phyloP scores from a whole-genome alignment of 2,329 filamentous ascomycete species.

The Diplodia intermedia region DNA sequence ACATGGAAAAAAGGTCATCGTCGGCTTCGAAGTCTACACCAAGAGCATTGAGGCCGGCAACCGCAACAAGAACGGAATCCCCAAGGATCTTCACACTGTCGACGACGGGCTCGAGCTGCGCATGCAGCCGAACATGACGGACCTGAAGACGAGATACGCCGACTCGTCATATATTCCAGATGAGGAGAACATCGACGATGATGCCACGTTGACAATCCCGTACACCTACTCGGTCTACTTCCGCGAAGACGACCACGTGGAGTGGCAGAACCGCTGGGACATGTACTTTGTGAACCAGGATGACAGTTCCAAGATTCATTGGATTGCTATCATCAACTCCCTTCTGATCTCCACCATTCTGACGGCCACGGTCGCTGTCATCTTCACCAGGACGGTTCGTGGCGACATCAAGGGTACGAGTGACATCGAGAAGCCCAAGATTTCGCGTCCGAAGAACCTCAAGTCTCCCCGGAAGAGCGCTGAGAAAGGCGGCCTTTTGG shows the following conservation, averaged over 20 bases:
- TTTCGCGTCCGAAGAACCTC: slow-evolving; percentile 59
- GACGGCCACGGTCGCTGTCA: slow-evolving; percentile 80
- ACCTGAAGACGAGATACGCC: slow-evolving; percentile 57
- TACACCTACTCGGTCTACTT: slow-evolving; percentile 93
- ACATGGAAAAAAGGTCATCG: slow-evolving; percentile 77
- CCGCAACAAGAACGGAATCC: slow-evolving; percentile 70
- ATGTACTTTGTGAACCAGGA: slow-evolving; percentile 89
- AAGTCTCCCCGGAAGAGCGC: slow-evolving; percentile 57
- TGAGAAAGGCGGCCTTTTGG: slow-evolving; percentile 64
- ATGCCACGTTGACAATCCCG: slow-evolving; percentile 73
- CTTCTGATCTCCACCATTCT: slow-evolving; percentile 81
- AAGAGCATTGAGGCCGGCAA: slow-evolving; percentile 75
- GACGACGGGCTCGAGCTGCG: slow-evolving; percentile 72
- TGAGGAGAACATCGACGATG: slow-evolving; percentile 63
- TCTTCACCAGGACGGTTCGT: slow-evolving; percentile 77
- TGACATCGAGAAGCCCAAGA: slow-evolving; percentile 65
- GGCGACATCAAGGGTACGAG: slow-evolving; percentile 78
- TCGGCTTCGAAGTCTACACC: slow-evolving; percentile 88
- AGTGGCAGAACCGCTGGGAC: slow-evolving; percentile 87
- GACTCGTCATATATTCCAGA: slow-evolving; percentile 66
- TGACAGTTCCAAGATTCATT: slow-evolving; percentile 81
- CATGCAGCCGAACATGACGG: slow-evolving; percentile 68
- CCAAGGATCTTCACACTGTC: slow-evolving; percentile 68
- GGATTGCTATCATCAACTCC: slow-evolving; percentile 88
- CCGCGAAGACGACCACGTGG: slow-evolving; percentile 77